Evolutionary conservation across 2,329 filamentous ascomycete species (phyloP).

Genomic region (Xylariaceae sp.): DNA sequence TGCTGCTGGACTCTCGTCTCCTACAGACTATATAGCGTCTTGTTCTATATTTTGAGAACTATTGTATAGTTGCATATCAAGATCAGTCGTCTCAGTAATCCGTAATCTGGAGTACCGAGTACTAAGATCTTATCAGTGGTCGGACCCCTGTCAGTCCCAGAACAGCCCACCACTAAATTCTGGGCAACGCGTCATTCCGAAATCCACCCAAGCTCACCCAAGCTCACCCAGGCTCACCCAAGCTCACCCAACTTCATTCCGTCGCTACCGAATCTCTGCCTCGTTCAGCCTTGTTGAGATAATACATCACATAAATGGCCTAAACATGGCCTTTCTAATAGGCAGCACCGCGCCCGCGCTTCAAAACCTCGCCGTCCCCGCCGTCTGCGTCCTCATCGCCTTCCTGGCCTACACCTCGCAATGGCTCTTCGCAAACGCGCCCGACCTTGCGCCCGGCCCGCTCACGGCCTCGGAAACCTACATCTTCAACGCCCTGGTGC

Average conservation of each 20-base stretch:
- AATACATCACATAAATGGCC: background rate
- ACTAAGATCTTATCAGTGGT: no score
- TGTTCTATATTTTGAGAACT: no score
- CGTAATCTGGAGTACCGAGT: no score
- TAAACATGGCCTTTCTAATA: slow-evolving; percentile 37
- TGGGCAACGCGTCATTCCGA: slow-evolving; percentile 10
- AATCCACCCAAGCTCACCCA: background rate
- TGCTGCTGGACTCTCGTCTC: no score
- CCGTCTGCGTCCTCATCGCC: slow-evolving; percentile 65
- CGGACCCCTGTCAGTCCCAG: slow-evolving; percentile 16
- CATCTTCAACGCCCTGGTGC: slow-evolving; percentile 67
- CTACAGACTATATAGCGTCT: slow-evolving; percentile 8
- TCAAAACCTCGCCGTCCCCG: slow-evolving; percentile 67
- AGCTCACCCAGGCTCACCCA: no score
- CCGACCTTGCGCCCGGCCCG: slow-evolving; percentile 62
- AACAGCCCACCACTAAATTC: slow-evolving; percentile 18
- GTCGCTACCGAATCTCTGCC: background rate
- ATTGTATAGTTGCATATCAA: no score
- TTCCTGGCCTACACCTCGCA: slow-evolving; percentile 76
- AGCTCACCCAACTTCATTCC: background rate
- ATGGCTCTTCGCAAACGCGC: slow-evolving; percentile 65
- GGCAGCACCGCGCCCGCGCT: slow-evolving; percentile 39
- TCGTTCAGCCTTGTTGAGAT: background rate
- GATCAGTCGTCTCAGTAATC: no score
- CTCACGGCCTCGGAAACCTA: slow-evolving; percentile 59